Evolutionary conservation across 139 green algal species (phyloP), one percentile per base, ranked within the genome.

Genomic region (Haematococcus lacustris): DNA sequence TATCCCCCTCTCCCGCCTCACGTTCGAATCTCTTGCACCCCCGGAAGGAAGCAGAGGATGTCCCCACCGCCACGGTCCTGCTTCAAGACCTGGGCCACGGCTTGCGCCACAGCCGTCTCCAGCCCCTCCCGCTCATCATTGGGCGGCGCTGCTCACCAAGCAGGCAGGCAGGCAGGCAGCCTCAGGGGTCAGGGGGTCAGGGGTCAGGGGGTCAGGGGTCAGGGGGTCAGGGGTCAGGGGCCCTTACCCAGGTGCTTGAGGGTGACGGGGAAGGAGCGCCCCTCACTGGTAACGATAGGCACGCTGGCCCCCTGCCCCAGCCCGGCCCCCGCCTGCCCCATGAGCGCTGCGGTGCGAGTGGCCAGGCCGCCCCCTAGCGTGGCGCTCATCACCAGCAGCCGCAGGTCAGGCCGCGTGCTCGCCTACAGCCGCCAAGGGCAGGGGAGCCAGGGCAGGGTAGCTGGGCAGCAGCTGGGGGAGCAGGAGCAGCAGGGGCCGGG

Each of bases 331-430:
- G 53, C 28, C 17, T 28, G 2, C 28, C 26, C 69, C 73, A 92
- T 80, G 9, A 90, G 66, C 2, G 26, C 6, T 9, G 47, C 35
- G 33, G 84, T 32, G 0, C 80, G 77, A n/a, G 80, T 61, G 1
- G 75, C 88, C 59, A 91, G 71, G 21, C 76, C 79, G 0, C 83
- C 85, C 1, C 86, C 82, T 37, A 91, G 76, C 28, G 88, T 92
- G 28, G 88, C 88, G 17, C 78, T 88, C 85, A 89, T 89, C 5
- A 90, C 84, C 28, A 87, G 40, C 37, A 92, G 50, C 71, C 85
- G 41, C 32, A 72, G 67, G 26, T 72, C 67, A 1, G 41, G 67
- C 5, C 67, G 67, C 17, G 41, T n/a, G n/a, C n/a, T n/a, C n/a
- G n/a, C n/a, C 40, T n/a, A 60, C 3, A 30, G 66, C 39, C 66